A percentile compares a stretch with the other conserved stretches of the same genome.
These are phyloP conservation scores for Metarhizium guizhouense DNA, from an alignment of 2,329 filamentous ascomycete genomes.

Conservation along the genomic window DNA sequence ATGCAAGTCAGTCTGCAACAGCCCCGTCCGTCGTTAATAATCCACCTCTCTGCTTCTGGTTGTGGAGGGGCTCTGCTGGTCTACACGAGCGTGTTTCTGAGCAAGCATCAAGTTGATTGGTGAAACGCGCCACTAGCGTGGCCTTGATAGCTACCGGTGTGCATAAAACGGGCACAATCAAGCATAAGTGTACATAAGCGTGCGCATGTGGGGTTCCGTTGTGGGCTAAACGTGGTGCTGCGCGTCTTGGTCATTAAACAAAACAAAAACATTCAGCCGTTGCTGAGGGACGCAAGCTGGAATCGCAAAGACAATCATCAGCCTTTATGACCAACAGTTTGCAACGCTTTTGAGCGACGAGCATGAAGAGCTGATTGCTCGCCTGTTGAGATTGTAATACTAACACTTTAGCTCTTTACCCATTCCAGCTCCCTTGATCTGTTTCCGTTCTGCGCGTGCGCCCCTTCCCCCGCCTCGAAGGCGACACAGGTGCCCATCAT, in stretches of 20 bases:
- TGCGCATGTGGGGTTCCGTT: no score
- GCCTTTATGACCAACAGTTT: background rate
- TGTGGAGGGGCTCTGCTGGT: background rate
- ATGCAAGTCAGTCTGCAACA: background rate
- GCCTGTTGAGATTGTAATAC: background rate
- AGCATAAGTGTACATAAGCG: no score
- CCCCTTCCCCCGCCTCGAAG: constrained; percentile 9
- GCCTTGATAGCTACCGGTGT: background rate
- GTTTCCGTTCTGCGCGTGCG: background rate
- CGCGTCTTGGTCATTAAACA: constrained; percentile 15
- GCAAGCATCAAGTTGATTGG: background rate
- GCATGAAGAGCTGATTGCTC: background rate
- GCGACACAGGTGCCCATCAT: constrained; percentile 33
- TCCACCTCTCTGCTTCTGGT: background rate
- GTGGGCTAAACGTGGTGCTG: background rate
- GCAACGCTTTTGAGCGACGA: background rate
- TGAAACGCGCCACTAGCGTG: background rate
- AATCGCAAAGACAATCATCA: constrained; percentile 7
- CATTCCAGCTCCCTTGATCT: background rate
- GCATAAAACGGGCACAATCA: background rate
- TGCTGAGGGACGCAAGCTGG: constrained; percentile 9
- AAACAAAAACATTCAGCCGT: constrained; percentile 23
- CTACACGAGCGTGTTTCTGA: background rate
- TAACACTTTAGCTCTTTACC: background rate
- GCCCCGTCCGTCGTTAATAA: background rate